Base-by-base conservation (phyloP, 768 basidiomycete genomes). In the Rhizopogon vesiculosus region DNA sequence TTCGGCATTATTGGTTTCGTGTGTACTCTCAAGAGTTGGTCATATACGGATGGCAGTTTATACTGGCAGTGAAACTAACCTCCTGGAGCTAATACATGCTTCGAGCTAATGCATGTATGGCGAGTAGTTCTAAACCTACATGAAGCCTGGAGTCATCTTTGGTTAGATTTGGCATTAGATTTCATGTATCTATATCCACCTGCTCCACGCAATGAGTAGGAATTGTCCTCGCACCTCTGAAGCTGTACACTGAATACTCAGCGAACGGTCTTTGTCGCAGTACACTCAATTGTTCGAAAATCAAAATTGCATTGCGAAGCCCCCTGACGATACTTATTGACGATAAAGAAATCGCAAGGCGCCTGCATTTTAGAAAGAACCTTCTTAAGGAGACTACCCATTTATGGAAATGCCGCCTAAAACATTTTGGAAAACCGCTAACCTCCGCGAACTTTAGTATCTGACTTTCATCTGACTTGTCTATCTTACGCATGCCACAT, bases 1-100 rank as follows among this genome's bases (percentile, higher is more conserved):
- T 35, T 75, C 2, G 91, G 91, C 0, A 75, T 91, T 10, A 67
- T 74, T 1, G 79, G 74, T 0, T 92, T 91, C 62, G 62, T 73
- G 7, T 79, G 66, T 49, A 73, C 77, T n/a, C 73, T 90, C 10
- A 59, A 63, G n/a, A 62, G 71, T 10, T 86, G 82, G 84, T 82
- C 84, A 7, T 56, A 53, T 7, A 69, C 65, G 12, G 65, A 66
- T 28, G 65, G 64, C 29, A 72, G 70, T 42, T 45, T 80, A 35
- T 82, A 79, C 61, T 83, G 81, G 81, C 56, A 35, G 25, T 64
- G 61, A 53, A 42, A 3, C 35, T 39, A 10, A 19, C 2, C 29
- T 25, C 25, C 25, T 25, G 25, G 25, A 25, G 25, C 25, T 25
- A 25, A 25, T 4, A 25, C 25, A 25, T 25, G 25, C 25, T 25